A percentile compares a stretch with the other conserved stretches of the same genome.
These are phyloP conservation scores for Terfezia boudieri DNA, from an alignment of 495 filamentous ascomycete genomes.

Conservation along the genomic window DNA sequence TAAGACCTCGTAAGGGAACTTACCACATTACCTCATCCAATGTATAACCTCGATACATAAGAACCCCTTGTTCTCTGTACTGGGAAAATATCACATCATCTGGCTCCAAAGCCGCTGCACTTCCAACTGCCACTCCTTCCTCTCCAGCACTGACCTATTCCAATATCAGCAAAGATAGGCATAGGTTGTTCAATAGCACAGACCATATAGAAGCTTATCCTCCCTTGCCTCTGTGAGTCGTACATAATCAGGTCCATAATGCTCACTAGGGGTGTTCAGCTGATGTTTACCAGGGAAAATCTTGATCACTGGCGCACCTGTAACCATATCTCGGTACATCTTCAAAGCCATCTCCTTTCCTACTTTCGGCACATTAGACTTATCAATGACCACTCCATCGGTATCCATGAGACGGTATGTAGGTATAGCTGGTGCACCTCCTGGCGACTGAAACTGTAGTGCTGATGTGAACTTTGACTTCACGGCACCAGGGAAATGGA, in stretches of 20 bases:
- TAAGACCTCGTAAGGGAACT: background rate
- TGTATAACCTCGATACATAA: constrained; percentile 72
- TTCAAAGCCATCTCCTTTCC: constrained; percentile 42
- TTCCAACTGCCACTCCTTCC: constrained; percentile 80
- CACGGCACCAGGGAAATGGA: constrained; percentile 86
- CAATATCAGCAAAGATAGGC: background rate
- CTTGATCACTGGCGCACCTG: background rate
- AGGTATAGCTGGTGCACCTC: constrained; percentile 42
- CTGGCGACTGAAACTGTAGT: constrained; percentile 52
- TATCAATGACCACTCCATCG: constrained; percentile 56
- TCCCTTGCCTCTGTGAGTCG: constrained; percentile 41
- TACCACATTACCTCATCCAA: constrained; percentile 22
- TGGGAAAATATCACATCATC: constrained; percentile 85
- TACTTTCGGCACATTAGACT: constrained; percentile 37
- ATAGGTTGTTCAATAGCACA: background rate
- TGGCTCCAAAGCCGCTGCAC: constrained; percentile 54
- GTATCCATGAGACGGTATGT: constrained; percentile 78
- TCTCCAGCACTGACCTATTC: constrained; percentile 50
- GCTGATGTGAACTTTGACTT: constrained; percentile 72
- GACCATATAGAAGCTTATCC: constrained; percentile 94
- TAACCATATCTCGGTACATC: constrained; percentile 36
- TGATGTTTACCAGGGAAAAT: background rate
- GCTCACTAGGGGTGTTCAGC: constrained; percentile 27
- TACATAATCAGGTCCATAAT: constrained; percentile 11
- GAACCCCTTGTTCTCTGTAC: constrained; percentile 83